A percentile compares a stretch with the other conserved stretches of the same genome.
Conservation (phyloP, 2,329 filamentous ascomycete genomes). For the Fusarium sp. region DNA sequence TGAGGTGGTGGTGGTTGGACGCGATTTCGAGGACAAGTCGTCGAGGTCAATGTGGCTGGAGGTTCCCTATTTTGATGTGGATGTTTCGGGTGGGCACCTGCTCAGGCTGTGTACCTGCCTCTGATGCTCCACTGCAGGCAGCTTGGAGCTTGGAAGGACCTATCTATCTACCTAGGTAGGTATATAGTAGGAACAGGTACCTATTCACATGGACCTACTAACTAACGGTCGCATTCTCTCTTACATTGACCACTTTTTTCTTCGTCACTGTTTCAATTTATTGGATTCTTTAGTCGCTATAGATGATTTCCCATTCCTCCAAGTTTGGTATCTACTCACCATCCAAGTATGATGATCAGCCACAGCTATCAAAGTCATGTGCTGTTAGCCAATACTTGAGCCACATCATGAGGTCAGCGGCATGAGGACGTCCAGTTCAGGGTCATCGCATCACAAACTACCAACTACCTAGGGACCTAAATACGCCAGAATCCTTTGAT, state of each 20-base stretch:
- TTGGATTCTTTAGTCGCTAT: not conserved
- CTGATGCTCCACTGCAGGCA: conserved; percentile 34
- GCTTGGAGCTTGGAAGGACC: conserved; percentile 12
- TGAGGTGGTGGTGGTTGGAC: conserved; percentile 19
- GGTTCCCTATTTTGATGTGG: conserved; percentile 40
- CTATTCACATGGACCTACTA: not conserved
- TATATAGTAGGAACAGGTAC: too few species aligned
- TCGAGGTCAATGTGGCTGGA: conserved; percentile 41
- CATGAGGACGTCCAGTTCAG: not conserved
- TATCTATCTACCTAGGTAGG: not conserved
- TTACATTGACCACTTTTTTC: too few species aligned
- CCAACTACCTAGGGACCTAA: not conserved
- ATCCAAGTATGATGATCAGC: conserved; percentile 2
- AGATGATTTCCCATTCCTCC: too few species aligned
- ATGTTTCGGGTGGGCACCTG: conserved; percentile 36
- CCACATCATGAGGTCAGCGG: conserved; percentile 36
- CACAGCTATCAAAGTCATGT: conserved; percentile 27
- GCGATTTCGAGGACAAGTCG: conserved; percentile 36
- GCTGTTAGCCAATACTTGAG: conserved; percentile 10
- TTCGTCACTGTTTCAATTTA: too few species aligned
- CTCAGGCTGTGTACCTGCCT: conserved; percentile 33
- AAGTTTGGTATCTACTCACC: too few species aligned
- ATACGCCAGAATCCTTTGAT: too few species aligned
- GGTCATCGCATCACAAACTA: not conserved
- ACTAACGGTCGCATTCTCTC: not conserved